phyloP scores from a whole-genome alignment of 2,329 filamentous ascomycete genomes.

The Amphichorda felina region DNA sequence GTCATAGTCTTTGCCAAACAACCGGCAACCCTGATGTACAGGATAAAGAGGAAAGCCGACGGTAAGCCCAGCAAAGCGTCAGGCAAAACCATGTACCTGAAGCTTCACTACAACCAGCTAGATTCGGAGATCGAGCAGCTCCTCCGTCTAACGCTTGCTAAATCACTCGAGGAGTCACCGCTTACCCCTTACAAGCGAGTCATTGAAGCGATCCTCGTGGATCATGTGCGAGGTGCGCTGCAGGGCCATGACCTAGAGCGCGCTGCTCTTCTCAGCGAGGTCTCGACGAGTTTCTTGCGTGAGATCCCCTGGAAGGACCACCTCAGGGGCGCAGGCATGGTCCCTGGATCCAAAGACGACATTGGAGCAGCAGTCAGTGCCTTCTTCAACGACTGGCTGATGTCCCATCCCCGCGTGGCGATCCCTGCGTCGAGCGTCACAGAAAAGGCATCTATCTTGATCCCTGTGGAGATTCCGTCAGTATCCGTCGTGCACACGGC shows the following conservation, averaged over 20 bases:
- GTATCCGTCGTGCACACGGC: constrained; percentile 75
- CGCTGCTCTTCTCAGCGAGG: constrained; percentile 37
- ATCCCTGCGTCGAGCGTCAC: constrained; percentile 10
- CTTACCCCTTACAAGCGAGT: constrained; percentile 35
- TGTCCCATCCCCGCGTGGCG: constrained; percentile 12
- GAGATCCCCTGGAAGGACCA: constrained; percentile 33
- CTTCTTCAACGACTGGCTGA: constrained; percentile 20
- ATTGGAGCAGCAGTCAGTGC: constrained; percentile 12
- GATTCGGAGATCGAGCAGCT: constrained; percentile 57
- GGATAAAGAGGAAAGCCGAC: constrained; percentile 47
- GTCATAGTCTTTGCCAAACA: constrained; percentile 69
- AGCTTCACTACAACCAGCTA: constrained; percentile 64
- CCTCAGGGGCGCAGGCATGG: constrained; percentile 36
- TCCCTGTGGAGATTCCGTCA: constrained; percentile 82
- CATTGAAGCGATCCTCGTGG: constrained; percentile 29
- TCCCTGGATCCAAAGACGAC: constrained; percentile 20
- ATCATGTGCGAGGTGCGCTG: constrained; percentile 30
- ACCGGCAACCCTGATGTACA: constrained; percentile 71
- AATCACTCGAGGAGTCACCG: constrained; percentile 23
- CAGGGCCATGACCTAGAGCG: constrained; percentile 42
- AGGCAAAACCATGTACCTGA: constrained; percentile 48
- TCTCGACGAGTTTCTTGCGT: constrained; percentile 35
- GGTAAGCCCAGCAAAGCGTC: constrained; percentile 17
- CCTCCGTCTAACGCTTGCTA: constrained; percentile 29
- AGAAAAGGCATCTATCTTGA: constrained; percentile 57